Evolutionary conservation across 1,139 yeast genomes (phyloP).

Genomic region (Sugiyamaella xylanicola): DNA sequence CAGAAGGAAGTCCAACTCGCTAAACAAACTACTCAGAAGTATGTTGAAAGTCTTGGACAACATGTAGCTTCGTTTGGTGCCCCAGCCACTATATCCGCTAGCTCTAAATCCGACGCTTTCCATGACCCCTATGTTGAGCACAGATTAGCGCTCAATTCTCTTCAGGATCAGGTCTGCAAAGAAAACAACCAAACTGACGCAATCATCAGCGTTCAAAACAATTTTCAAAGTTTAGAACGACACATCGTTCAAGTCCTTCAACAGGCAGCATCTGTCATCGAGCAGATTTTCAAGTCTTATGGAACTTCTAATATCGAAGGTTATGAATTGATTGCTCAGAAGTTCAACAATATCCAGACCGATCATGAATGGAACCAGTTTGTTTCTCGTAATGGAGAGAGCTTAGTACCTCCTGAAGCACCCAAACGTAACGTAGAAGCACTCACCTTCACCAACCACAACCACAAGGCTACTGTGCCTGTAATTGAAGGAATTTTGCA

Average conservation of each 20-base stretch:
- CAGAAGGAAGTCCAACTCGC: conserved; percentile 46
- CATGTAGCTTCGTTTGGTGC: conserved; percentile 36
- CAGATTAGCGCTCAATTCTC: conserved; percentile 43
- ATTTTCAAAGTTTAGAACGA: conserved; percentile 47
- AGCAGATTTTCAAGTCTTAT: conserved; percentile 39
- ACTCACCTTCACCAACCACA: conserved; percentile 46
- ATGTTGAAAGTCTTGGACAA: conserved; percentile 44
- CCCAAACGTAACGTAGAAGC: conserved; percentile 45
- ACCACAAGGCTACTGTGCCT: conserved; percentile 48
- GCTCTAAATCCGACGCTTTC: conserved; percentile 43
- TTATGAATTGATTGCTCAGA: conserved; percentile 38
- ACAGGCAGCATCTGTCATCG: conserved; percentile 42
- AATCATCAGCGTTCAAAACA: conserved; percentile 46
- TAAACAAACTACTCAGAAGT: conserved; percentile 41
- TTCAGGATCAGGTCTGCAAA: conserved; percentile 47
- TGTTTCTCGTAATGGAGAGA: conserved; percentile 36
- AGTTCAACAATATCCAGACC: conserved; percentile 42
- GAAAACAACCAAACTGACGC: conserved; percentile 52
- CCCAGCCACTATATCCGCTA: conserved; percentile 18
- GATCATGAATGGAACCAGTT: conserved; percentile 52
- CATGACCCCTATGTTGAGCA: conserved; percentile 51
- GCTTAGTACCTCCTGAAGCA: conserved; percentile 41
- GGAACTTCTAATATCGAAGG: conserved; percentile 37
- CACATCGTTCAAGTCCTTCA: conserved; percentile 50
- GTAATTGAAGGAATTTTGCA: conserved; percentile 51